Evolutionary conservation across 257 asterid species (phyloP).

Genomic region (Nicotiana sylvestris): DNA sequence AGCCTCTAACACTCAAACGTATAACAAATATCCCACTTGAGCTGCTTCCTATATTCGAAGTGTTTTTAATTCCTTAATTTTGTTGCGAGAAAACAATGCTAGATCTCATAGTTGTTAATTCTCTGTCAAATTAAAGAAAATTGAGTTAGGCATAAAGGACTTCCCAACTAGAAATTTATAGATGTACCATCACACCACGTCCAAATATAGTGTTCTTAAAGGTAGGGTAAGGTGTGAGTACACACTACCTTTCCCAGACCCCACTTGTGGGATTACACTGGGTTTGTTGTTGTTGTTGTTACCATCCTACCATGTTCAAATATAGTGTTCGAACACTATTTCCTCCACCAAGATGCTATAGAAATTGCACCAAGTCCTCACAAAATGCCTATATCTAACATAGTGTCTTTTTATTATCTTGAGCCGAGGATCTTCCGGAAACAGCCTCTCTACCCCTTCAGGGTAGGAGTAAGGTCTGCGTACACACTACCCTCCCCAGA

Average conservation of each 20-base stretch:
- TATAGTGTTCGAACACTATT: not conserved
- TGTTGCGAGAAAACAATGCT: not conserved
- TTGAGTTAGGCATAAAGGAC: not conserved
- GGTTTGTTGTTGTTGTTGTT: too few relatives aligned
- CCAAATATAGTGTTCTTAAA: not conserved
- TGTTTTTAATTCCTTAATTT: not conserved
- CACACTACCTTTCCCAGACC: too few relatives aligned
- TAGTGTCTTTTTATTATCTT: too few relatives aligned
- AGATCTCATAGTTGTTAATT: not conserved
- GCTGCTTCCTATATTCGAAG: not conserved
- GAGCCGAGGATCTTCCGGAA: too few relatives aligned
- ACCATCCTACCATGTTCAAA: not conserved
- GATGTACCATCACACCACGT: not conserved
- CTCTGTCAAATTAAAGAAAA: not conserved
- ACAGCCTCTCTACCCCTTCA: too few relatives aligned
- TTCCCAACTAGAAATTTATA: not conserved
- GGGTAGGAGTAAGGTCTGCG: too few relatives aligned
- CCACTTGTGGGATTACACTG: too few relatives aligned
- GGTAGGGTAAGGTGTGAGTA: too few relatives aligned
- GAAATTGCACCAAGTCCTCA: not conserved
- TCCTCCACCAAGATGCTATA: not conserved
- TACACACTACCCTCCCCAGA: too few relatives aligned
- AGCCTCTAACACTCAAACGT: not conserved
- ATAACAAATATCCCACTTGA: not conserved
- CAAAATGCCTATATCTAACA: not conserved